phyloP scores from a whole-genome alignment of 208 protist genomes.

The Zelonia costaricensis region DNA sequence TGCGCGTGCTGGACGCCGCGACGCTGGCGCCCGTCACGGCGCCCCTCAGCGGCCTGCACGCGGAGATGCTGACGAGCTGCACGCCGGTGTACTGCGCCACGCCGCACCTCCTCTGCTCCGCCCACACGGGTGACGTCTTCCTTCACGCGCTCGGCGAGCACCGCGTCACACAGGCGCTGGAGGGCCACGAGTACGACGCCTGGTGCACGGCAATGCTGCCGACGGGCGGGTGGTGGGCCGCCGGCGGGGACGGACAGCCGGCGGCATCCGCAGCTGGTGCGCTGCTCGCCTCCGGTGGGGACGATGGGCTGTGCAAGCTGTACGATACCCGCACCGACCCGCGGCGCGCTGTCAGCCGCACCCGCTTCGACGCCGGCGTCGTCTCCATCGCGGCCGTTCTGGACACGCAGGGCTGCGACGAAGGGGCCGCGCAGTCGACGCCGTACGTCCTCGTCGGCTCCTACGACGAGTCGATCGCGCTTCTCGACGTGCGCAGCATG shows the following conservation, averaged over 20 bases:
- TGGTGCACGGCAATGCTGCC: conserved; percentile 76
- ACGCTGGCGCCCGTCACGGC: conserved; percentile 19
- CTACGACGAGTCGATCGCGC: conserved; percentile 79
- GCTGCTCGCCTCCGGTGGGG: conserved; percentile 67
- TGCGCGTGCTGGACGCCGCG: conserved; percentile 38
- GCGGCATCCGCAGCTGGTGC: too few relatives aligned
- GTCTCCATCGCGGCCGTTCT: conserved; percentile 74
- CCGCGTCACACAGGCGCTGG: conserved; percentile 29
- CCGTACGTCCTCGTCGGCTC: conserved; percentile 70
- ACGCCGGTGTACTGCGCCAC: conserved; percentile 35
- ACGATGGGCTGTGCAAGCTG: conserved; percentile 73
- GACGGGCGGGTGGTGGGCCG: conserved; percentile 5
- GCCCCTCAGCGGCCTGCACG: conserved; percentile 43
- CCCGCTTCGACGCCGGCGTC: conserved; percentile 75
- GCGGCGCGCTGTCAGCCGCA: conserved; percentile 21
- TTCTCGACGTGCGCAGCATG: conserved; percentile 62
- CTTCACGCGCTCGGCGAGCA: conserved; percentile 40
- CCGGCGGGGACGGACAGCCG: too few relatives aligned
- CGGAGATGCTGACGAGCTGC: conserved; percentile 80
- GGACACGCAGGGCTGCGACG: conserved; percentile 6
- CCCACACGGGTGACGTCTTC: conserved; percentile 63
- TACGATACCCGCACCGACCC: conserved; percentile 48
- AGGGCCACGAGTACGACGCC: conserved; percentile 82
- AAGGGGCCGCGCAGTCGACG: conserved; percentile 12
- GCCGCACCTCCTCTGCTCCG: conserved; percentile 59